Percentiles rank a stretch among this genome's conserved stretches.
Evolutionary conservation across 23 red algal species (phyloP).

Genomic region (Chondrus crispus): DNA sequence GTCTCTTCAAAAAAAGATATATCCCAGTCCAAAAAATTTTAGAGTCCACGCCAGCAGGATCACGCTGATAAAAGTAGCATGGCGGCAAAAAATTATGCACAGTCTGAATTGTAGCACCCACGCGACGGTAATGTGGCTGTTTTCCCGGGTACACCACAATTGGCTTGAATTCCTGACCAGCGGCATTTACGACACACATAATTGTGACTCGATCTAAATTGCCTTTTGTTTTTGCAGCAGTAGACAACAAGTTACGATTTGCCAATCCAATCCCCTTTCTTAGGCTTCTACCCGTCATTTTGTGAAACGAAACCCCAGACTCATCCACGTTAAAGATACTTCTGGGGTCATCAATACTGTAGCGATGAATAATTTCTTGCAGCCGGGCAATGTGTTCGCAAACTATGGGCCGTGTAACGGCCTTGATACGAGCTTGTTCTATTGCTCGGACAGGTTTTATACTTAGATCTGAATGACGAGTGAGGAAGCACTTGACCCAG

Average conservation of each 20-base stretch:
- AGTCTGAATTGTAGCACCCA: background rate
- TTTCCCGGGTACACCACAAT: background rate
- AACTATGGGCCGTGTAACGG: background rate
- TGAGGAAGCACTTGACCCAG: background rate
- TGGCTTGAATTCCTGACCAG: background rate
- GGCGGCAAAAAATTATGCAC: background rate
- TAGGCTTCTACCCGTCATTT: background rate
- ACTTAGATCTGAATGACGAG: background rate
- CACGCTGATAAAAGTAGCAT: background rate
- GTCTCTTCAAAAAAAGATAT: background rate
- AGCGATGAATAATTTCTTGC: background rate
- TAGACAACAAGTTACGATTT: background rate
- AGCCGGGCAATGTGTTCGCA: background rate
- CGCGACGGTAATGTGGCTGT: background rate
- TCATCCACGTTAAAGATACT: background rate
- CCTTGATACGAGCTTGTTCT: background rate
- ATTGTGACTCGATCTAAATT: background rate
- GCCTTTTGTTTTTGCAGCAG: background rate
- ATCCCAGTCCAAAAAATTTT: background rate
- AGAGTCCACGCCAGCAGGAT: background rate
- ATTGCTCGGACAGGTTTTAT: background rate
- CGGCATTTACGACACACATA: background rate
- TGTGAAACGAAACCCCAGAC: background rate
- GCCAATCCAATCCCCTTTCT: background rate
- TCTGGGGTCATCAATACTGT: background rate